phyloP scores from a whole-genome alignment of 352 stramenopile species.

The Nothophytophthora sp. region DNA sequence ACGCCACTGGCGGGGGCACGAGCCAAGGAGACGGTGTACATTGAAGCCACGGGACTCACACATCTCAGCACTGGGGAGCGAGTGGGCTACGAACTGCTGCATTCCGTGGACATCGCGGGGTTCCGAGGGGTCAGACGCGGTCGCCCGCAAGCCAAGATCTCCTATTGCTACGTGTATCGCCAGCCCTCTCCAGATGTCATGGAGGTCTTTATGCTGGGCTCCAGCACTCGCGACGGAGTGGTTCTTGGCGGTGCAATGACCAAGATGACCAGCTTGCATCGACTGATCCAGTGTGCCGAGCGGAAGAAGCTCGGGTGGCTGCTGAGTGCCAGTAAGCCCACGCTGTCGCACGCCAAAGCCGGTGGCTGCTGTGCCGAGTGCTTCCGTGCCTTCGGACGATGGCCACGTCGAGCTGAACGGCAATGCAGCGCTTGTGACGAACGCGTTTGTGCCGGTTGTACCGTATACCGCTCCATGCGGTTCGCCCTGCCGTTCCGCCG shows the following conservation, averaged over 20 bases:
- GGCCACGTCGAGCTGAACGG: constrained; percentile 23
- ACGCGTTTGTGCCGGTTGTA: constrained; percentile 28
- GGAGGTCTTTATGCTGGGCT: constrained; percentile 34
- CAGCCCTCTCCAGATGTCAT: constrained; percentile 24
- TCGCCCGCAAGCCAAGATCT: constrained; percentile 24
- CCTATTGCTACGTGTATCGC: constrained; percentile 41
- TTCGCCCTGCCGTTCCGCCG: constrained; percentile 25
- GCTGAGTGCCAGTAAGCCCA: constrained; percentile 26
- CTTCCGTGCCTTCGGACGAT: constrained; percentile 26
- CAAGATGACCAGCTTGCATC: constrained; percentile 33
- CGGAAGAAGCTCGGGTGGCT: constrained; percentile 41
- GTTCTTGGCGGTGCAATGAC: constrained; percentile 22
- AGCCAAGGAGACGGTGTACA: constrained; percentile 25
- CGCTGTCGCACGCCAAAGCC: constrained; percentile 15
- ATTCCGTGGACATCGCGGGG: constrained; percentile 26
- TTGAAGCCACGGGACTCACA: constrained; percentile 32
- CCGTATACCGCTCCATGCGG: constrained; percentile 23
- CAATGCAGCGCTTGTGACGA: constrained; percentile 36
- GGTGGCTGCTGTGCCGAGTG: constrained; percentile 32
- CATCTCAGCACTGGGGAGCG: constrained; percentile 22
- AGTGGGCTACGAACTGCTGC: constrained; percentile 33
- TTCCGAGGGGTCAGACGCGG: constrained; percentile 12
- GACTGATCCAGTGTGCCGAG: constrained; percentile 21
- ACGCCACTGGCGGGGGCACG: neutral
- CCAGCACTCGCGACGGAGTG: constrained; percentile 25